Percentiles rank a stretch among this genome's conserved stretches.
Evolutionary conservation across 768 basidiomycete species (phyloP).

Genomic region (Tylopilus vinaceipallidus): DNA sequence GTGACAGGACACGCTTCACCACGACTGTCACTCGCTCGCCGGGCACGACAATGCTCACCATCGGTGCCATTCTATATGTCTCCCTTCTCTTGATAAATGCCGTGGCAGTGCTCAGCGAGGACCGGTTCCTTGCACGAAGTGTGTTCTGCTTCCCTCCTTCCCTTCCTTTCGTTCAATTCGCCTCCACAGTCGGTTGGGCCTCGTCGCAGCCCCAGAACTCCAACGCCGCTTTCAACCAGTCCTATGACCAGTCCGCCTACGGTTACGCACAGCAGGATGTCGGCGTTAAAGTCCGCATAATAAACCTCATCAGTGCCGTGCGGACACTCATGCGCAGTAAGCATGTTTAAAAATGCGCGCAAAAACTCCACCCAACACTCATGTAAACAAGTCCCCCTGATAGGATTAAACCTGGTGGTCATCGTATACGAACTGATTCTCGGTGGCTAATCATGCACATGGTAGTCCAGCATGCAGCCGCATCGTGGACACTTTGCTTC

Average conservation of each 20-base stretch:
- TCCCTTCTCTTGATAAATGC: constrained; percentile 89
- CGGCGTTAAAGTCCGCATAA: constrained; percentile 78
- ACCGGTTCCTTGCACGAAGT: constrained; percentile 94
- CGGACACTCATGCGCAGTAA: constrained; percentile 96
- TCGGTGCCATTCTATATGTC: constrained; percentile 82
- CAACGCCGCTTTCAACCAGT: constrained; percentile 59
- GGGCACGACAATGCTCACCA: constrained; percentile 45
- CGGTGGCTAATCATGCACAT: constrained; percentile 41
- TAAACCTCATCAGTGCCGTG: constrained; percentile 93
- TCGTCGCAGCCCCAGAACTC: constrained; percentile 58
- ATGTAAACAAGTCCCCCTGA: constrained; percentile 76
- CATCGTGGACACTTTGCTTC: constrained; percentile 16
- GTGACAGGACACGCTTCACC: too few relatives aligned
- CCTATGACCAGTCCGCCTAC: constrained; percentile 65
- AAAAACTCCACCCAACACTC: constrained; percentile 14
- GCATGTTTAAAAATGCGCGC: constrained; percentile 36
- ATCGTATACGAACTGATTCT: constrained; percentile 83
- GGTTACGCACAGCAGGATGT: constrained; percentile 55
- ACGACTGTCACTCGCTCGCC: too few relatives aligned
- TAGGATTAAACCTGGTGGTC: constrained; percentile 81
- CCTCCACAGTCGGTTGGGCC: constrained; percentile 81
- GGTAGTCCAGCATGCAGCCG: constrained; percentile 12
- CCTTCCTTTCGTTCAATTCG: constrained; percentile 15
- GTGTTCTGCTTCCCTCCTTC: constrained; percentile 32
- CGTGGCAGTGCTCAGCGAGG: constrained; percentile 93